phyloP scores from a whole-genome alignment of 106 monocot genomes.

The Phalaenopsis aphrodite region DNA sequence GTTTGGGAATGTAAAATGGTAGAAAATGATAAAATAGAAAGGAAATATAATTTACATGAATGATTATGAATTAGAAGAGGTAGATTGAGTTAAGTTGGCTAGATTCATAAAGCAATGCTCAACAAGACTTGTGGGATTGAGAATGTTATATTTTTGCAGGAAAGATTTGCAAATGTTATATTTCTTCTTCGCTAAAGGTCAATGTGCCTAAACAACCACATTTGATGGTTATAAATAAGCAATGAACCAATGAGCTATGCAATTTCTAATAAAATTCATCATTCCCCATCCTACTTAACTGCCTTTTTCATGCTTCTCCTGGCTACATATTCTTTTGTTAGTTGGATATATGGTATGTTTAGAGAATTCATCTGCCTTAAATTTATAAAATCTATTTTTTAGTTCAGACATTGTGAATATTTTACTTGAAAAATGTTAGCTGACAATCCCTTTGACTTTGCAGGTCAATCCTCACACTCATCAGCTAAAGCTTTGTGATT shows the following conservation, averaged over 20 bases:
- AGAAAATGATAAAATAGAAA: neutral
- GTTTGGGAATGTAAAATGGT: neutral
- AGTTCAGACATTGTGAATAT: neutral
- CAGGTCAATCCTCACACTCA: constrained; percentile 65
- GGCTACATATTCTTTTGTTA: neutral
- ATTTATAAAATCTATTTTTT: neutral
- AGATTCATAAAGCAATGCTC: neutral
- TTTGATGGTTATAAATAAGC: neutral
- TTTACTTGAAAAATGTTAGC: neutral
- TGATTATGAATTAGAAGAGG: neutral
- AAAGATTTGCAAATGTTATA: neutral
- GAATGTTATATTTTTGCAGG: neutral
- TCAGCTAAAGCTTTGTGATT: constrained; percentile 74
- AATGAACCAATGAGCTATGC: neutral
- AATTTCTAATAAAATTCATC: neutral
- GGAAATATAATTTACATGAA: neutral
- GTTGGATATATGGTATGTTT: neutral
- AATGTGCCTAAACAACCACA: neutral
- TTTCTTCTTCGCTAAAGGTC: neutral
- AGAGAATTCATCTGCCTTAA: neutral
- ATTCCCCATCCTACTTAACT: too few relatives aligned
- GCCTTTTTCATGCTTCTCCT: neutral
- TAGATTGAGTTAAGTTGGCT: neutral
- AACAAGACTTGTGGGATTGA: neutral
- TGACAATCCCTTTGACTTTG: constrained; percentile 6